Conservation (phyloP, 1,284 basidiomycete species). For the Gymnopus androsaceus region DNA sequence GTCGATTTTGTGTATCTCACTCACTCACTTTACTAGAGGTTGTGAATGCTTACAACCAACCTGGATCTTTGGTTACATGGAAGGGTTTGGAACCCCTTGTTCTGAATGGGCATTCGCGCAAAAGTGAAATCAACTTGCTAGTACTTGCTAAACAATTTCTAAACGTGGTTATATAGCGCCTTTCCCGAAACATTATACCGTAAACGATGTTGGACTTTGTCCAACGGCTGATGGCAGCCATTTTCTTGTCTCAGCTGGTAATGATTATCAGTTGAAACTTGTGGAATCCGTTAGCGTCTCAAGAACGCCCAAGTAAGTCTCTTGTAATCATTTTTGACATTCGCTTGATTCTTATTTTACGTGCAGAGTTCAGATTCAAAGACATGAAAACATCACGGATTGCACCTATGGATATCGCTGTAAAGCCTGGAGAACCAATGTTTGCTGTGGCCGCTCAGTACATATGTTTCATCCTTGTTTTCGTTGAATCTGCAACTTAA, state of each 20-base stretch:
- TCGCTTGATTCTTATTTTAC: neutral
- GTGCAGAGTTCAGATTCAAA: slow-evolving; percentile 12
- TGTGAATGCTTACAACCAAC: slow-evolving; percentile 38
- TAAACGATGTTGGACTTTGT: slow-evolving; percentile 44
- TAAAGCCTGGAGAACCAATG: slow-evolving; percentile 32
- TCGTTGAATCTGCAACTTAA: too few species aligned
- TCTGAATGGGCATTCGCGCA: slow-evolving; percentile 1
- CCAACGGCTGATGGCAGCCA: slow-evolving; percentile 29
- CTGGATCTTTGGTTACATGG: slow-evolving; percentile 41
- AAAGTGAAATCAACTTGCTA: neutral
- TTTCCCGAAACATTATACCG: slow-evolving; percentile 37
- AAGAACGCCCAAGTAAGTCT: neutral
- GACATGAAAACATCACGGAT: slow-evolving; percentile 13
- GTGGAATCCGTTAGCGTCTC: slow-evolving; percentile 26
- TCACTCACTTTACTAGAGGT: slow-evolving; percentile 21
- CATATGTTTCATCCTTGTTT: neutral
- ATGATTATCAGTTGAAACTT: slow-evolving; percentile 24
- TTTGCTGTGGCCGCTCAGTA: slow-evolving; percentile 38
- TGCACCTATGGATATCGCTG: slow-evolving; percentile 17
- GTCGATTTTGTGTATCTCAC: slow-evolving; percentile 8
- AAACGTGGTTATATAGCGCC: neutral
- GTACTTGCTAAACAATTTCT: slow-evolving; percentile 4
- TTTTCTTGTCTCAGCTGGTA: slow-evolving; percentile 35
- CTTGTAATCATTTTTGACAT: neutral
- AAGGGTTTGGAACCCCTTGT: slow-evolving; percentile 24